Evolutionary conservation across 805 yeast genomes (phyloP), one percentile per base, ranked within the genome.

Genomic region (Candida xiaguanensis): DNA sequence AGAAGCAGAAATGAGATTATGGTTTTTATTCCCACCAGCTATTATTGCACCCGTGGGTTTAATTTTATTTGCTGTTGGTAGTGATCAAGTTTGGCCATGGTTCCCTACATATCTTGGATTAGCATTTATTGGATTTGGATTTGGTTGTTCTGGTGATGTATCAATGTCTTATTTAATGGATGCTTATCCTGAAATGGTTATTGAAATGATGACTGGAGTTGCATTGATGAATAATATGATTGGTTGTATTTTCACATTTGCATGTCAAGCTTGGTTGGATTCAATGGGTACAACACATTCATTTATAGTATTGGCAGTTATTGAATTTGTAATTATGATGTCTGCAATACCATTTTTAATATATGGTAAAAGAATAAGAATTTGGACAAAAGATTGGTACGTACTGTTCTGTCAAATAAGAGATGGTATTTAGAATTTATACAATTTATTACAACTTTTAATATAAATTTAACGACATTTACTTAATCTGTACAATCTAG

Each of bases 121-220:
- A 36, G 67, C 55, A 0, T 53, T 63, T 26, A 56, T 65, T 39
- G 70, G 69, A 4, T 53, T 65, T 29, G 69, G 67, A 7, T 64
- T 56, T 45, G 69, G 70, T 38, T 57, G 67, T 17, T 55, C 63
- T 7, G 68, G 70, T 31, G 69, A 63, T 46, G 60, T 61, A 11
- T 57, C 68, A 25, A 57, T 64, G 63, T 56, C 63, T 4, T 64
- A 64, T 42, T 46, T 63, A 34, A 63, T 65, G 68, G 70, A 63
- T 39, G 58, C 67, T 7, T 64, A 65, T 44, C 70, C 70, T 2
- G 67, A 61, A 22, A 59, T 63, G 58, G 68, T 63, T 38, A 59
- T 63, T 26, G 67, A 63, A 44, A 61, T 63, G 52, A 63, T 65
- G 68, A 61, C 59, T 31, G 65, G 68, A 9, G 67, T 65, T 2